Conservation (phyloP, 441 rosid species). For the Brassica balearica region DNA sequence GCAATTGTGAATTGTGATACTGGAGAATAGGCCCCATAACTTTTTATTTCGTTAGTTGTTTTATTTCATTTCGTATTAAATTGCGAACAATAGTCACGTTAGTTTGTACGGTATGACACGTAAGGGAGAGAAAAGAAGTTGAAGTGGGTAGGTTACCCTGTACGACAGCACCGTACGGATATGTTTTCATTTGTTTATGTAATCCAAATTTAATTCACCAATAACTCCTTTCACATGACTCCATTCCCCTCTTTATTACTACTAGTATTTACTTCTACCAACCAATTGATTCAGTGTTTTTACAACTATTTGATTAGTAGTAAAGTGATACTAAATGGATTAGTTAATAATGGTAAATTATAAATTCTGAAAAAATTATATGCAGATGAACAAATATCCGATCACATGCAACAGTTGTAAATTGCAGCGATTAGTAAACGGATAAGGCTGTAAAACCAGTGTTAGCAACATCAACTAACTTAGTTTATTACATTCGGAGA, state of each 20-base stretch:
- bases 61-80: background rate
- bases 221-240: conserved; percentile 3
- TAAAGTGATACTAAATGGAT: background rate
- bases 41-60: background rate
- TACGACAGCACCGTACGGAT: conserved; percentile 7
- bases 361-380: background rate
- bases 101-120: conserved; percentile 17
- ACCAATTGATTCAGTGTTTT: background rate
- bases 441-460: background rate
- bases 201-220: background rate
- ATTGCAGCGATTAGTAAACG: background rate
- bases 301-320: background rate
- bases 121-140: conserved; percentile 2
- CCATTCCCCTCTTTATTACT: background rate
- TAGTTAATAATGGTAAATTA: background rate
- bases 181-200: background rate
- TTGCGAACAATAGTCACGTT: conserved; percentile 1
- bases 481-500: background rate
- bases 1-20: background rate
- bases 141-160: background rate
- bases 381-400: background rate
- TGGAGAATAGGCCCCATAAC: background rate
- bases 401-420: background rate
- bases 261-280: background rate
- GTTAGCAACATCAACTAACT: background rate